Evolutionary conservation across 805 yeast genomes (phyloP).

Genomic region (Candida loeiensis): DNA sequence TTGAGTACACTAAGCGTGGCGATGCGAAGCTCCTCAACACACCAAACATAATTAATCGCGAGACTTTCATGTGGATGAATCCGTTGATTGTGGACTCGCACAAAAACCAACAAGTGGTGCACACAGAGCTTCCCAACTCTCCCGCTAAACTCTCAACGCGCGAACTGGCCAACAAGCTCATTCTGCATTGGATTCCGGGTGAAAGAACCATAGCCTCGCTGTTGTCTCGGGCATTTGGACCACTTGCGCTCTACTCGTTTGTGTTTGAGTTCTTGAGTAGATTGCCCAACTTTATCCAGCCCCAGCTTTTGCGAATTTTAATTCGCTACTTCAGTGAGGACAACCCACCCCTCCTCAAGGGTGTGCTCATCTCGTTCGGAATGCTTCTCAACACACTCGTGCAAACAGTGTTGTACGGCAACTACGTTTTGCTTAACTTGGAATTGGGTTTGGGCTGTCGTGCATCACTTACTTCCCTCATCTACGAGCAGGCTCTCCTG

Average conservation of each 20-base stretch:
- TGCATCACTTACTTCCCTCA: slow-evolving; percentile 21
- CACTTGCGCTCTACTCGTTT: slow-evolving; percentile 19
- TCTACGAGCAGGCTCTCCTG: slow-evolving; percentile 21
- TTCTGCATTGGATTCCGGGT: slow-evolving; percentile 15
- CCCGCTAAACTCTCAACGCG: slow-evolving; percentile 25
- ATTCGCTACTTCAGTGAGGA: slow-evolving; percentile 59
- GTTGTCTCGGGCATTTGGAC: slow-evolving; percentile 26
- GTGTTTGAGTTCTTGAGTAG: slow-evolving; percentile 21
- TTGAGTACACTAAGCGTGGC: slow-evolving; percentile 23
- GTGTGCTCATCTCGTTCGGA: slow-evolving; percentile 57
- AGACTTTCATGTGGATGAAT: slow-evolving; percentile 50
- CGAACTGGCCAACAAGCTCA: slow-evolving; percentile 15
- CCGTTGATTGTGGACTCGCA: slow-evolving; percentile 39
- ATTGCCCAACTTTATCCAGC: slow-evolving; percentile 61
- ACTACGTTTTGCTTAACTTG: slow-evolving; percentile 53
- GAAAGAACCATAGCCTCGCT: slow-evolving; percentile 13
- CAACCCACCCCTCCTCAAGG: slow-evolving; percentile 47
- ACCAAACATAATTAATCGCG: slow-evolving; percentile 34
- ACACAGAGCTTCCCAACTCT: slow-evolving; percentile 29
- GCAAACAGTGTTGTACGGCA: slow-evolving; percentile 64
- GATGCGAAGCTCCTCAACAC: slow-evolving; percentile 14
- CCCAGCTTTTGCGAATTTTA: slow-evolving; percentile 68
- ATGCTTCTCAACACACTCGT: slow-evolving; percentile 62
- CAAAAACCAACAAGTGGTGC: slow-evolving; percentile 33
- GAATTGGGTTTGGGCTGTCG: slow-evolving; percentile 53